A percentile compares a stretch with the other conserved stretches of the same genome.
These are phyloP conservation scores for Rhodotorula sphaerocarpa DNA, from an alignment of 768 basidiomycete genomes.

Conservation along the genomic window DNA sequence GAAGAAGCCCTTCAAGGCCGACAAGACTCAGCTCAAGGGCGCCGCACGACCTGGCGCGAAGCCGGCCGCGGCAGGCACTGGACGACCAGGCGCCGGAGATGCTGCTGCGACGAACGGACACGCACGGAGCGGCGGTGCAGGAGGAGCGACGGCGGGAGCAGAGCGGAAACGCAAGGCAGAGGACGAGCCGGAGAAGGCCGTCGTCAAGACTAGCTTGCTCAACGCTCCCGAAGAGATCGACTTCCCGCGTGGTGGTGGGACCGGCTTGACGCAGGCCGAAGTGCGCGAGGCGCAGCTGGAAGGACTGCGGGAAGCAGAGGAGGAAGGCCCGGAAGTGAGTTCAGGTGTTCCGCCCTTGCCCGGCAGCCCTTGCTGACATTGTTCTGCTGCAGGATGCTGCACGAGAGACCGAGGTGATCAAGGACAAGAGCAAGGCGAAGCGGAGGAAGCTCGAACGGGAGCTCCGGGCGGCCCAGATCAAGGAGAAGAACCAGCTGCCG, in stretches of 20 bases:
- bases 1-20: slow-evolving; percentile 30
- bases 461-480: slow-evolving; percentile 26
- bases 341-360: too few species aligned
- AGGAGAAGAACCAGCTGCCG: slow-evolving; percentile 42
- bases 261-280: slow-evolving; percentile 76
- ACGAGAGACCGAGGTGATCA: slow-evolving; percentile 31
- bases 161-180: slow-evolving; percentile 24
- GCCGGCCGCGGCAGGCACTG: too few species aligned
- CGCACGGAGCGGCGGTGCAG: too few species aligned
- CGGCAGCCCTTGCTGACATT: too few species aligned
- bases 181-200: slow-evolving; percentile 25
- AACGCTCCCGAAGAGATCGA: slow-evolving; percentile 36
- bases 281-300: slow-evolving; percentile 77
- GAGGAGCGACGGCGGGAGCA: too few species aligned
- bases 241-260: slow-evolving; percentile 92
- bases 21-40: background rate
- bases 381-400: slow-evolving; percentile 4
- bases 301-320: slow-evolving; percentile 72
- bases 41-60: background rate
- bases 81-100: too few species aligned
- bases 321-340: slow-evolving; percentile 50
- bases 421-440: slow-evolving; percentile 47
- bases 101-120: too few species aligned
- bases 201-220: slow-evolving; percentile 13
- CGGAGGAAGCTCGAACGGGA: slow-evolving; percentile 40